phyloP scores from a whole-genome alignment of 805 yeast species.

The Candida piceae region DNA sequence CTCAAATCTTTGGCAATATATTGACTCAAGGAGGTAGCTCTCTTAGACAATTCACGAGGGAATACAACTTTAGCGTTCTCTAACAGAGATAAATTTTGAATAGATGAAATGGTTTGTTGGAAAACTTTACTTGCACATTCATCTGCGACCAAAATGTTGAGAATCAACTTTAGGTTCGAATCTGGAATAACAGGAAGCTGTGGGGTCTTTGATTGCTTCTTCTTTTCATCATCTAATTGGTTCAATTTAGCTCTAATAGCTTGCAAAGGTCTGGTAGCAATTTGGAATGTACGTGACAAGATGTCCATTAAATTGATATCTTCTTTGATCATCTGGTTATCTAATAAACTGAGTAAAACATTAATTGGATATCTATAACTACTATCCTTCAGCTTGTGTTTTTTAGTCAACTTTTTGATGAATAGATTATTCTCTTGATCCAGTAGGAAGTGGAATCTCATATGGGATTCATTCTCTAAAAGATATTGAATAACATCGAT shows the following conservation, averaged over 20 bases:
- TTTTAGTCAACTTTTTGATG: conserved; percentile 32
- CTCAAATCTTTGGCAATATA: conserved; percentile 51
- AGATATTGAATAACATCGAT: conserved; percentile 70
- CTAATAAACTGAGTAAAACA: conserved; percentile 55
- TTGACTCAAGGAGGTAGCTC: conserved; percentile 57
- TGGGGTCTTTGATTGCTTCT: conserved; percentile 15
- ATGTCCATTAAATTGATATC: conserved; percentile 75
- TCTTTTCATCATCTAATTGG: conserved; percentile 25
- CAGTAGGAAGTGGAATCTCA: conserved; percentile 69
- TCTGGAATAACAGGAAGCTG: conserved; percentile 63
- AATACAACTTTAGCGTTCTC: conserved; percentile 59
- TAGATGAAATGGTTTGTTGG: conserved; percentile 74
- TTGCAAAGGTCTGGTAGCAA: conserved; percentile 68
- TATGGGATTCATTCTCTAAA: conserved; percentile 59
- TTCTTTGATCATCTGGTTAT: conserved; percentile 58
- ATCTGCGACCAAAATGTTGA: conserved; percentile 66
- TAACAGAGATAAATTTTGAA: conserved; percentile 67
- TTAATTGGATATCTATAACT: conserved; percentile 68
- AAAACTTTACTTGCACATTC: conserved; percentile 84
- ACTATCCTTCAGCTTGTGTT: conserved; percentile 34
- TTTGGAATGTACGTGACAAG: conserved; percentile 68
- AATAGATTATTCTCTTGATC: conserved; percentile 63
- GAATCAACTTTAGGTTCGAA: conserved; percentile 54
- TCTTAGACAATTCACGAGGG: conserved; percentile 59
- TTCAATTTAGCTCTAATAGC: conserved; percentile 40